Percentiles rank a stretch among this genome's conserved stretches.
phyloP scores from a whole-genome alignment of 257 asterid genomes.

The Ballota nigra region DNA sequence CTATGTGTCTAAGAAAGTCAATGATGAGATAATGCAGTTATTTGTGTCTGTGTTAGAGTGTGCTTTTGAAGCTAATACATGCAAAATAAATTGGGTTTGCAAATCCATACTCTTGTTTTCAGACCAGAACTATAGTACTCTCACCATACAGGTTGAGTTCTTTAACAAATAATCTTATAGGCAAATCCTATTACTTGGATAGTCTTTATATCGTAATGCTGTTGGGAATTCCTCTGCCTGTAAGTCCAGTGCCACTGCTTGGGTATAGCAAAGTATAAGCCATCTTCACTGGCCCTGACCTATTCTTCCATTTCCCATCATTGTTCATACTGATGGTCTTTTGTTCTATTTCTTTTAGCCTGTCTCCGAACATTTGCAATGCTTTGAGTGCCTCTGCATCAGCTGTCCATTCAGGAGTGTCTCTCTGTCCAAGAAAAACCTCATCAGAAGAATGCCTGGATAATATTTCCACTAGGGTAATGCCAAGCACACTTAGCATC shows the following conservation, averaged over 20 bases:
- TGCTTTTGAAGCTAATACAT: constrained; percentile 11
- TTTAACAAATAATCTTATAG: constrained; percentile 4
- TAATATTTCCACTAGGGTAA: constrained; percentile 60
- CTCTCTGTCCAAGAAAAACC: constrained; percentile 64
- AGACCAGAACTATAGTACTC: constrained; percentile 7
- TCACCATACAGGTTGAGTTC: constrained; percentile 10
- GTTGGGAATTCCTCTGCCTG: constrained; percentile 76
- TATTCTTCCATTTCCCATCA: constrained; percentile 49
- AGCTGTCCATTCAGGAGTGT: constrained; percentile 56
- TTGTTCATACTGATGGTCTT: constrained; percentile 40
- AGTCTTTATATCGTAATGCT: constrained; percentile 47
- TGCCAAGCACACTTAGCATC: constrained; percentile 53
- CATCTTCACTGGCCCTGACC: constrained; percentile 61
- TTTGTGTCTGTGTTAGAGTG: background rate
- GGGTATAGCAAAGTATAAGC: constrained; percentile 69
- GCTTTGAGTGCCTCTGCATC: constrained; percentile 48
- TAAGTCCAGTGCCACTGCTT: constrained; percentile 56
- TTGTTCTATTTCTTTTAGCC: constrained; percentile 44
- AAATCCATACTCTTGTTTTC: constrained; percentile 16
- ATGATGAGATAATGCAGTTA: background rate
- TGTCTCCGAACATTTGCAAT: constrained; percentile 51
- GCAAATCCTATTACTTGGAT: constrained; percentile 4
- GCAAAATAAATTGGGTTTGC: background rate
- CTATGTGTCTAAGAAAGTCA: background rate
- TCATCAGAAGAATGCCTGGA: constrained; percentile 74